A percentile compares a stretch with the other conserved stretches of the same genome.
phyloP scores from a whole-genome alignment of 148 eudicot species.

The Dianthus caryophyllus region DNA sequence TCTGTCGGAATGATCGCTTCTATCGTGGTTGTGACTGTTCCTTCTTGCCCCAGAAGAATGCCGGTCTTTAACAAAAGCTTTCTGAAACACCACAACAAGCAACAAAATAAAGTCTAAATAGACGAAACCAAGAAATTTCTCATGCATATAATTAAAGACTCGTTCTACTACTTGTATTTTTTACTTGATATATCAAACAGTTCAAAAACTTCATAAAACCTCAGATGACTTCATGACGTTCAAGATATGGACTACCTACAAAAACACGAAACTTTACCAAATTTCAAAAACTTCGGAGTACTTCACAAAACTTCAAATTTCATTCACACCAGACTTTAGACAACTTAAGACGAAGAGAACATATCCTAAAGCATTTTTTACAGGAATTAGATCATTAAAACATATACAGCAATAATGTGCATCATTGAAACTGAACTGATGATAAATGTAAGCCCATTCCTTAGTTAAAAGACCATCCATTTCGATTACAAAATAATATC shows the following conservation, averaged over 20 bases:
- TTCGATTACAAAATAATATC: no score
- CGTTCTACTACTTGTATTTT: no score
- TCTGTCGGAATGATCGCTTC: conserved; percentile 66
- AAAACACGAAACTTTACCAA: no score
- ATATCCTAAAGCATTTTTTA: not conserved
- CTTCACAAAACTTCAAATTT: no score
- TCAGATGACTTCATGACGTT: no score
- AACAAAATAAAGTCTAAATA: not conserved
- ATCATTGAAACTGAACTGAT: not conserved
- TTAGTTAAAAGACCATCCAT: not conserved
- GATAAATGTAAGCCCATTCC: not conserved
- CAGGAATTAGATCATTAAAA: not conserved
- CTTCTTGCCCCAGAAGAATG: conserved; percentile 65
- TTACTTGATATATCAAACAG: no score
- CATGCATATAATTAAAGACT: no score
- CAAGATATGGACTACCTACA: no score
- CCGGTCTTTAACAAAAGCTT: conserved; percentile 59
- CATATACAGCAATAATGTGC: not conserved
- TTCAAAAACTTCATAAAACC: no score
- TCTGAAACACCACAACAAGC: conserved; percentile 31
- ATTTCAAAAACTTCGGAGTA: no score
- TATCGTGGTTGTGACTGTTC: conserved; percentile 54
- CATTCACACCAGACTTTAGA: no score
- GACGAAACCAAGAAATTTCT: not conserved
- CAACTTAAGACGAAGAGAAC: no score